Conservation (phyloP, 306 rosid genomes). For the Herpetospermum pedunculosum region DNA sequence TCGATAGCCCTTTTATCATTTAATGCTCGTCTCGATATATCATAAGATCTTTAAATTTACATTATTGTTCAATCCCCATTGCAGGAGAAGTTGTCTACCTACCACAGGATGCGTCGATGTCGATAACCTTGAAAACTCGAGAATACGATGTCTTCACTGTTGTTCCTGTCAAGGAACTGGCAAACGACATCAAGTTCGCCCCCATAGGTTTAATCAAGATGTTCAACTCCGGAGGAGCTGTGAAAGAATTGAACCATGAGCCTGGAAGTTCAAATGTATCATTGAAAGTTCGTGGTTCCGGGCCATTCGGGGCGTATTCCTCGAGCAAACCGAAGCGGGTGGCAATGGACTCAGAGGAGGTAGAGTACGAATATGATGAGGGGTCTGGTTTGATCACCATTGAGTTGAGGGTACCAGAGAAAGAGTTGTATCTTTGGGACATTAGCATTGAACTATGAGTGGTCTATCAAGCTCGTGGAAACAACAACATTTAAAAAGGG, state of each 20-base stretch:
- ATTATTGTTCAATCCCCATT: neutral
- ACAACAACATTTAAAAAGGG: too few relatives aligned
- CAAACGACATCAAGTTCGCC: conserved; percentile 36
- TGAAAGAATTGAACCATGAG: conserved; percentile 32
- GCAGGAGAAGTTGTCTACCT: conserved; percentile 59
- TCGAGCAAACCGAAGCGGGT: conserved; percentile 43
- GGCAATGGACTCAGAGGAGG: conserved; percentile 35
- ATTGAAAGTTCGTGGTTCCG: conserved; percentile 50
- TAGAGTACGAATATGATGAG: conserved; percentile 44
- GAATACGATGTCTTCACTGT: conserved; percentile 70
- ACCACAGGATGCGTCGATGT: conserved; percentile 49
- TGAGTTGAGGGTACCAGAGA: conserved; percentile 38
- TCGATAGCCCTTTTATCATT: neutral
- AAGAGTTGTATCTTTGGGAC: conserved; percentile 59
- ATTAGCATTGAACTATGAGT: conserved; percentile 23
- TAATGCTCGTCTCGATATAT: neutral
- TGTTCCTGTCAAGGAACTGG: conserved; percentile 43
- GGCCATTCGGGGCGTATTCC: conserved; percentile 61
- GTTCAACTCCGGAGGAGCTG: conserved; percentile 94
- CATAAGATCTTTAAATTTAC: neutral
- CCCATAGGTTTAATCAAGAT: conserved; percentile 70
- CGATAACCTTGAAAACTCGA: conserved; percentile 42
- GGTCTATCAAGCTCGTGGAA: too few relatives aligned
- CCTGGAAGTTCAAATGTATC: conserved; percentile 15
- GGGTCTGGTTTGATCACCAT: conserved; percentile 42